Percentiles rank a stretch among this genome's conserved stretches.
Evolutionary conservation across 2,329 filamentous ascomycete genomes (phyloP).

Genomic region (Diaporthe sp.): DNA sequence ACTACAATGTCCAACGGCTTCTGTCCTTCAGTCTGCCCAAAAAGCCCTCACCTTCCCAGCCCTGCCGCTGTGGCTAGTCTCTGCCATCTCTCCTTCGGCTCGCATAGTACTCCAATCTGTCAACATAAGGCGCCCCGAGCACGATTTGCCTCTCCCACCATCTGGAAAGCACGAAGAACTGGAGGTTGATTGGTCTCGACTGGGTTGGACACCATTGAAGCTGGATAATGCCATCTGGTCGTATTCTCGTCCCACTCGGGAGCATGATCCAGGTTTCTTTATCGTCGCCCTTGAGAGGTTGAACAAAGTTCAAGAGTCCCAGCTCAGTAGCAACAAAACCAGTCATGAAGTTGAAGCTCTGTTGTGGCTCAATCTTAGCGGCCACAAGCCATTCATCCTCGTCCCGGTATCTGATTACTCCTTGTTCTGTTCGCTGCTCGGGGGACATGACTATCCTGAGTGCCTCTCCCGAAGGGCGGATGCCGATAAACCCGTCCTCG

Average conservation of each 20-base stretch:
- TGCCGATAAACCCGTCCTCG: neutral
- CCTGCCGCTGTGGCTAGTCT: neutral
- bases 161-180: neutral
- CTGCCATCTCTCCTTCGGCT: neutral
- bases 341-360: slow-evolving; percentile 24
- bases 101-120: neutral
- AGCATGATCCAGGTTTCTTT: neutral
- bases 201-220: neutral
- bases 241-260: neutral
- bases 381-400: neutral
- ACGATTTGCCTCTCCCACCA: neutral
- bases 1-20: neutral
- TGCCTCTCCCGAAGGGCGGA: neutral
- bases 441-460: neutral
- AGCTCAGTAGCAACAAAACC: neutral
- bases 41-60: neutral
- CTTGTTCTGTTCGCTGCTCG: neutral
- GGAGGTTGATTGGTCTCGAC: neutral
- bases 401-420: neutral
- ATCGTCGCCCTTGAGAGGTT: neutral
- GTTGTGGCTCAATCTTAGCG: neutral
- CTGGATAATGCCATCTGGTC: neutral
- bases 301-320: neutral
- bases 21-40: neutral
- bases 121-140: slow-evolving; percentile 8